Evolutionary conservation across 1,139 yeast species (phyloP), one percentile per base, ranked within the genome.

Genomic region (Chernovozyma aurita): DNA sequence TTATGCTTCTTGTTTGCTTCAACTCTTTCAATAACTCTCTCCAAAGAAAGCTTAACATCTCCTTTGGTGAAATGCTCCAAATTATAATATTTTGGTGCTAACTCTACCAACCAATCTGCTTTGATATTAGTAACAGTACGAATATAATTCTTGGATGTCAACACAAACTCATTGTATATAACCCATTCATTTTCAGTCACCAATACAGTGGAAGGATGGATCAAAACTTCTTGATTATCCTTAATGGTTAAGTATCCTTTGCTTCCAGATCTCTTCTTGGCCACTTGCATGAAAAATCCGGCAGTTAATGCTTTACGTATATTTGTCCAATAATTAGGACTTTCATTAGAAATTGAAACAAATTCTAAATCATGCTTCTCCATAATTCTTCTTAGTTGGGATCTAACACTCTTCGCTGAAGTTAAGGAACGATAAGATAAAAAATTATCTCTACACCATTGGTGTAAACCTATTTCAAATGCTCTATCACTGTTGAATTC

Each of bases 211-310:
- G 94, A 81, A 40, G 98, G 98, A 57, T 92, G 98, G 30, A 92
- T 72, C 49, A 88, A 65, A 13, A 92, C 98, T 43, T 90, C 97
- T 64, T 92, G 98, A 59, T 90, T 88, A 60, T 92, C 98, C 62
- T 88, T 88, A 36, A 90, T 84, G 0, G 98, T 92, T 47, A 85
- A 73, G 59, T 83, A 92, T 17, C 83, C 88, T 51, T 69, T 69
- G 54, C 78, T 81, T 34, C 82, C 80, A 30, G 84, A 82, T 40
- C 83, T 75, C 57, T 76, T 81, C 66, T 90, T 90, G 31, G 97
- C 98, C 36, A 85, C 96, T 66, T 92, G 98, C 97, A 92, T 90
- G 69, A 92, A 92, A 59, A 88, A 90, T 2, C 98, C 99, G n/a
- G 88, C 78, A 7, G 87, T 76, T 39, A 92, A 65, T 0, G 98